Percentiles rank a stretch among this genome's conserved stretches.
Conservation (phyloP, 441 rosid genomes). For the Macaranga tanarius region DNA sequence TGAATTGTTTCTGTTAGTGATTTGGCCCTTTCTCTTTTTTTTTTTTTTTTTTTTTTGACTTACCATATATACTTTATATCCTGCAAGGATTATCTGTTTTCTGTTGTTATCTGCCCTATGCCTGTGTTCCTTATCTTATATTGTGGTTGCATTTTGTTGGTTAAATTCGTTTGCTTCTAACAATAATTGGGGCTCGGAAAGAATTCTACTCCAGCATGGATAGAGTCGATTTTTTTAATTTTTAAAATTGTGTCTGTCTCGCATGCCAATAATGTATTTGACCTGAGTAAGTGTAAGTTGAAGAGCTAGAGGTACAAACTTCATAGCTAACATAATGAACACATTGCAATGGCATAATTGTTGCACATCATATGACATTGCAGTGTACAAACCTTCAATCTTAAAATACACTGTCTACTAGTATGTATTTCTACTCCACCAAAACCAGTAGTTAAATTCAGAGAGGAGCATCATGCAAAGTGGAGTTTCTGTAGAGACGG, state of each 20-base stretch:
- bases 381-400: not conserved
- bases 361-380: no score
- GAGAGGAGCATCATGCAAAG: constrained; percentile 4
- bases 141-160: not conserved
- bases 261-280: not conserved
- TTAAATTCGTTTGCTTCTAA: not conserved
- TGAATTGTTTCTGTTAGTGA: not conserved
- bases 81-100: not conserved
- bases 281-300: not conserved
- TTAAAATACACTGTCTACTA: not conserved
- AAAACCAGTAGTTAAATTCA: not conserved
- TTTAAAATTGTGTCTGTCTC: not conserved
- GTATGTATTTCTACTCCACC: no score
- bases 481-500: not conserved
- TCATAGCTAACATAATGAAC: not conserved
- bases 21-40: not conserved
- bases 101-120: not conserved
- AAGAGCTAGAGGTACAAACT: not conserved
- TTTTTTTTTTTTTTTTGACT: not conserved
- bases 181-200: not conserved
- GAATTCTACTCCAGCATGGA: not conserved
- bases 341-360: constrained; percentile 1
- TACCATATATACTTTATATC: not conserved
- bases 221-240: not conserved
- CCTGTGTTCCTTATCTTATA: not conserved